Evolutionary conservation across 495 filamentous ascomycete species (phyloP).

Genomic region (Letharia lupina): DNA sequence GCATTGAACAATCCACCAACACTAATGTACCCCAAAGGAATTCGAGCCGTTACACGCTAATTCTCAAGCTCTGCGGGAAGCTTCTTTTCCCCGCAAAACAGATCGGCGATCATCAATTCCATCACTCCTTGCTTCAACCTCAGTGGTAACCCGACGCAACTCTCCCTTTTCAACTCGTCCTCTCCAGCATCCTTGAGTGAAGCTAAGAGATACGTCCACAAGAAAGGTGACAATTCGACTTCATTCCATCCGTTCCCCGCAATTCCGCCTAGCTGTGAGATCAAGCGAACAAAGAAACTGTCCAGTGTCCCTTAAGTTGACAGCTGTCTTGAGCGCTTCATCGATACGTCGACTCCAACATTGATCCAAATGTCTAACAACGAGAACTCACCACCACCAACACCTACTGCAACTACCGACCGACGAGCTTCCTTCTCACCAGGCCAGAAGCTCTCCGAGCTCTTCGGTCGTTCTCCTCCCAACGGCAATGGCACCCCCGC

Average conservation of each 20-base stretch:
- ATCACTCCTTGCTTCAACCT: neutral
- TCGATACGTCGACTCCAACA: neutral
- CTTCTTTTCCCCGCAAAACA: slow-evolving; percentile 3
- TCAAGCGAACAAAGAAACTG: slow-evolving; percentile 1
- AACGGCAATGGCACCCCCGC: slow-evolving; percentile 32
- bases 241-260: neutral
- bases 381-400: slow-evolving; percentile 41
- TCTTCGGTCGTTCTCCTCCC: slow-evolving; percentile 36
- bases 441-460: slow-evolving; percentile 38
- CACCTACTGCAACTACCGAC: slow-evolving; percentile 35
- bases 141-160: neutral
- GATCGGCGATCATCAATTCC: neutral
- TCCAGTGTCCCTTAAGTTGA: neutral
- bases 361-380: slow-evolving; percentile 38
- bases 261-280: neutral
- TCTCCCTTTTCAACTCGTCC: neutral
- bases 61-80: neutral
- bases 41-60: neutral
- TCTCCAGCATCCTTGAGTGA: neutral
- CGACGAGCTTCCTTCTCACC: slow-evolving; percentile 45
- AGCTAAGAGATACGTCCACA: neutral
- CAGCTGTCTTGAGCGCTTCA: neutral
- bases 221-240: neutral
- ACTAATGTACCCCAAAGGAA: no score
- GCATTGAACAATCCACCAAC: no score